Percentiles rank a stretch among this genome's conserved stretches.
Evolutionary conservation across 331 rosid genomes (phyloP).

Genomic region (Pyrus hybrid): DNA sequence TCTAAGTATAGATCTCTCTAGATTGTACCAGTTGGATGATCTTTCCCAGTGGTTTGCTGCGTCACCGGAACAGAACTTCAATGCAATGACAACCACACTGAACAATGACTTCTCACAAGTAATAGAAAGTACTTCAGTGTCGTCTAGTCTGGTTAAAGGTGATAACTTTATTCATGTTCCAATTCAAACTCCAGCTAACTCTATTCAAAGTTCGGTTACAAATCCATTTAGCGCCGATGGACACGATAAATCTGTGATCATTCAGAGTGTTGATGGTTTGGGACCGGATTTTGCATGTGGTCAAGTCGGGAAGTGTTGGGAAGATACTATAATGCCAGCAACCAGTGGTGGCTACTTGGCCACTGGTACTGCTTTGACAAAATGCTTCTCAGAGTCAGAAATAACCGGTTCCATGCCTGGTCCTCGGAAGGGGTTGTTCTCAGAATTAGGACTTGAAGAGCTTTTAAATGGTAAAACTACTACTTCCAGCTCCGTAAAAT

Average conservation of each 20-base stretch:
- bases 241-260: constrained; percentile 15
- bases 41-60: constrained; percentile 54
- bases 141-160: constrained; percentile 29
- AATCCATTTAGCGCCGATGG: constrained; percentile 18
- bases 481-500: constrained; percentile 30
- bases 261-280: constrained; percentile 24
- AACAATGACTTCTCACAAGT: constrained; percentile 30
- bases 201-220: constrained; percentile 17
- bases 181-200: constrained; percentile 15
- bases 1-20: constrained; percentile 29
- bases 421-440: constrained; percentile 49
- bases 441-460: constrained; percentile 59
- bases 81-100: constrained; percentile 21
- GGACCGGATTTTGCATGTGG: constrained; percentile 22
- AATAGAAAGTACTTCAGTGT: constrained; percentile 24
- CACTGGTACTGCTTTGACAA: constrained; percentile 22
- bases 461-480: constrained; percentile 40
- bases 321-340: constrained; percentile 28
- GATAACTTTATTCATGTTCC: constrained; percentile 12
- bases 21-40: constrained; percentile 43
- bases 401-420: constrained; percentile 12
- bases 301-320: constrained; percentile 31
- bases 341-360: constrained; percentile 17
- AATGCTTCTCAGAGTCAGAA: constrained; percentile 34
- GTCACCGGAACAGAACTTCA: constrained; percentile 30